Evolutionary conservation across 768 basidiomycete species (phyloP).

Genomic region (Pisolithus tinctorius): DNA sequence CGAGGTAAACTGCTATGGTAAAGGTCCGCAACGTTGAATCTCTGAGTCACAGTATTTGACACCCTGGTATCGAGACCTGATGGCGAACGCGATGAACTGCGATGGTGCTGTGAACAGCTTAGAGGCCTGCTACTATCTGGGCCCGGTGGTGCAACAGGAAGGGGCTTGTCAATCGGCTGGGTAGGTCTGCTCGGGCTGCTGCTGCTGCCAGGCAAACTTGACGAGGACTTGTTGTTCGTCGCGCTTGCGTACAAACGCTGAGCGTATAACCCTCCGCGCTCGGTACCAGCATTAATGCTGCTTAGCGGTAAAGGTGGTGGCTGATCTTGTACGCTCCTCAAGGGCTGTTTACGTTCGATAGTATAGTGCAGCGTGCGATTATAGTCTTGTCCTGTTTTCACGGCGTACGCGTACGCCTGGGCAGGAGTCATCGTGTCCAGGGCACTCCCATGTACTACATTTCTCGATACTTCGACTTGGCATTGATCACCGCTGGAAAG

Average conservation of each 20-base stretch:
- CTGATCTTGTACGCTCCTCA: slow-evolving; percentile 1
- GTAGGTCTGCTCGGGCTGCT: not conserved
- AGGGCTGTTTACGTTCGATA: slow-evolving; percentile 14
- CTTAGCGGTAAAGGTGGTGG: not conserved
- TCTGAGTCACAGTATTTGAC: not conserved
- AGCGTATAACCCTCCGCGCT: slow-evolving; percentile 26
- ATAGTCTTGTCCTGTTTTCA: slow-evolving; percentile 6
- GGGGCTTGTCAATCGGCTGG: slow-evolving; percentile 1
- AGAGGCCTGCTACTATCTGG: not conserved
- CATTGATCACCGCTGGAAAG: not conserved
- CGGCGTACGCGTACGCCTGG: slow-evolving; percentile 14
- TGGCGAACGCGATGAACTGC: slow-evolving; percentile 4
- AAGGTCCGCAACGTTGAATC: slow-evolving; percentile 9
- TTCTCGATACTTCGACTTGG: not conserved
- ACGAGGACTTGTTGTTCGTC: slow-evolving; percentile 12
- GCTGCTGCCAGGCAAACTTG: not conserved
- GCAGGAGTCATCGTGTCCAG: slow-evolving; percentile 11
- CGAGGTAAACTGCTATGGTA: slow-evolving; percentile 12
- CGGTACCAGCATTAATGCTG: slow-evolving; percentile 3
- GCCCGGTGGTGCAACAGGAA: not conserved
- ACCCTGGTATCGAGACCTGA: slow-evolving; percentile 1
- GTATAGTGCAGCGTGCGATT: slow-evolving; percentile 9
- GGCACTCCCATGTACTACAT: not conserved
- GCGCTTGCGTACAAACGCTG: slow-evolving; percentile 42
- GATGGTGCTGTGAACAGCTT: not conserved